Percentiles rank a stretch among this genome's conserved stretches.
These are phyloP conservation scores for Gautieria morchelliformis DNA, from an alignment of 768 basidiomycete genomes.

Conservation along the genomic window DNA sequence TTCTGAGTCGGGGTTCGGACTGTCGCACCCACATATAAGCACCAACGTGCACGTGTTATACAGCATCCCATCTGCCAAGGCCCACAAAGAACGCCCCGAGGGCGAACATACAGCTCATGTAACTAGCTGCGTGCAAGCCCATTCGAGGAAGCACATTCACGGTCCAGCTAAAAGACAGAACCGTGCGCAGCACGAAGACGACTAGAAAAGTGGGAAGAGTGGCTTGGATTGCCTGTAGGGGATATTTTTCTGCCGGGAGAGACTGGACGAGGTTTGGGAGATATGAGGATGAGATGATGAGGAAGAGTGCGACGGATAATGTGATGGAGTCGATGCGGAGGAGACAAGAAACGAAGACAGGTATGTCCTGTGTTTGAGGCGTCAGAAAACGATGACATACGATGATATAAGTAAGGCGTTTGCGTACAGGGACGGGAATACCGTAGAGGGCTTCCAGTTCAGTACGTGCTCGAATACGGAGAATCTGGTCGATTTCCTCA, in stretches of 20 bases:
- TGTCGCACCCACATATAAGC: no score
- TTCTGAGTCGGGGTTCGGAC: no score
- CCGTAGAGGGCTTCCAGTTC: constrained; percentile 78
- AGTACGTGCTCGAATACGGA: constrained; percentile 50
- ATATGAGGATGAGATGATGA: constrained; percentile 28
- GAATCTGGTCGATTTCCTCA: constrained; percentile 51
- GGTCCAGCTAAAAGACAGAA: constrained; percentile 56
- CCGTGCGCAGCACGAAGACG: constrained; percentile 38
- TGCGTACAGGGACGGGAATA: constrained; percentile 64
- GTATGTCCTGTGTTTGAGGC: constrained; percentile 45
- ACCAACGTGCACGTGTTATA: constrained; percentile 24
- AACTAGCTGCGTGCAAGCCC: constrained; percentile 70
- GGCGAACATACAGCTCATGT: constrained; percentile 54
- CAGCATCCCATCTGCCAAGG: constrained; percentile 60
- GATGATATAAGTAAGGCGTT: neutral
- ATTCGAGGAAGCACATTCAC: constrained; percentile 58
- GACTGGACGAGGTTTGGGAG: constrained; percentile 32
- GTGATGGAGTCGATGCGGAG: constrained; percentile 69
- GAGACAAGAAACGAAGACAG: constrained; percentile 68
- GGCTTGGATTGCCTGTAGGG: neutral
- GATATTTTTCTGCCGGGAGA: constrained; percentile 22
- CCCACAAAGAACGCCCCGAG: constrained; percentile 66
- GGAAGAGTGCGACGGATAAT: constrained; percentile 56
- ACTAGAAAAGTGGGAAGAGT: constrained; percentile 32
- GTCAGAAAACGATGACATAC: constrained; percentile 8